Evolutionary conservation across 2,329 filamentous ascomycete genomes (phyloP).

Genomic region (Chaetomiaceae sp.): DNA sequence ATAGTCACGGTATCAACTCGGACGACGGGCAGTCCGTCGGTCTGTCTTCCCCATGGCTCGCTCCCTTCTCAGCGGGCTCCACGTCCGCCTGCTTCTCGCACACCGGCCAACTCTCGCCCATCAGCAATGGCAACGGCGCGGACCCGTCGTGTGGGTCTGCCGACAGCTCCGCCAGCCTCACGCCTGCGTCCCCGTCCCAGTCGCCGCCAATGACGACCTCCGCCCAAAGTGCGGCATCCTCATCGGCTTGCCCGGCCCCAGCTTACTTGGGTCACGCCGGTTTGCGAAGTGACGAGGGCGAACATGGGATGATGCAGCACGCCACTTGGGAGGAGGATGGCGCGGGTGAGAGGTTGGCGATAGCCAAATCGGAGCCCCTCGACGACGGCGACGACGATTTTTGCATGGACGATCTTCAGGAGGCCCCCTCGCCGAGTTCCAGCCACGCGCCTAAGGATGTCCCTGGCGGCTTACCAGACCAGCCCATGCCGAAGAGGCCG

Average conservation of each 20-base stretch:
- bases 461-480: conserved; percentile 17
- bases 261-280: conserved; percentile 39
- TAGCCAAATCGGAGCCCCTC: conserved; percentile 51
- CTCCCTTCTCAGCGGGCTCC: conserved; percentile 24
- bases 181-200: conserved; percentile 31
- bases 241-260: conserved; percentile 42
- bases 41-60: conserved; percentile 33
- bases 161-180: conserved; percentile 22
- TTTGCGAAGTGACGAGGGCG: conserved; percentile 18
- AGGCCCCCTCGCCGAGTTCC: conserved; percentile 32
- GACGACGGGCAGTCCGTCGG: conserved; percentile 35
- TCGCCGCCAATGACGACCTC: conserved; percentile 38
- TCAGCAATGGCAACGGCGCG: conserved; percentile 45
- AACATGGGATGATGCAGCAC: conserved; percentile 28
- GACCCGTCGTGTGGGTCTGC: conserved; percentile 29
- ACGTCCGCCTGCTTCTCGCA: conserved; percentile 29
- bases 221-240: conserved; percentile 41
- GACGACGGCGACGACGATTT: conserved; percentile 55
- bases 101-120: conserved; percentile 46
- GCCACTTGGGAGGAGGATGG: conserved; percentile 40
- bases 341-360: conserved; percentile 39
- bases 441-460: not conserved
- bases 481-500: conserved; percentile 53
- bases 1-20: conserved; percentile 40
- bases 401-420: conserved; percentile 46